Percentiles rank a stretch among this genome's conserved stretches.
Evolutionary conservation across 768 basidiomycete species (phyloP).

Genomic region (Mycena albidolilacea): DNA sequence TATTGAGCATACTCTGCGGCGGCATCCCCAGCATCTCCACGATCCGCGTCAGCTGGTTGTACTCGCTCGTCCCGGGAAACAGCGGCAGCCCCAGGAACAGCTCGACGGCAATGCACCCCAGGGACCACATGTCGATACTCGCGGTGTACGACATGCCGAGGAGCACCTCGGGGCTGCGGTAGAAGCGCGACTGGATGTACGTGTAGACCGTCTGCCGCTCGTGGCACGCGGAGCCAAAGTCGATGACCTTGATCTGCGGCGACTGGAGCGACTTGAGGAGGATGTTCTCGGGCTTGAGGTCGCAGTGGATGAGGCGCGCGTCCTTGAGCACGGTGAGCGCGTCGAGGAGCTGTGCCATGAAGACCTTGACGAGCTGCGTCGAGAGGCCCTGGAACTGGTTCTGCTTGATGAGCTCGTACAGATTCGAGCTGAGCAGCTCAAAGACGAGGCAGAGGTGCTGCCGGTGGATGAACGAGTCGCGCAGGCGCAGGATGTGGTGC

Average conservation of each 20-base stretch:
- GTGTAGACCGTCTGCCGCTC: slow-evolving; percentile 99
- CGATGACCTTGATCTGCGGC: slow-evolving; percentile 98
- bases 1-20: slow-evolving; percentile 93
- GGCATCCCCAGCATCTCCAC: slow-evolving; percentile 98
- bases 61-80: slow-evolving; percentile 99
- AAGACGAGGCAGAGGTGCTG: slow-evolving; percentile 98
- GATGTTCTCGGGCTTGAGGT: slow-evolving; percentile 99
- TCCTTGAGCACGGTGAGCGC: slow-evolving; percentile 94
- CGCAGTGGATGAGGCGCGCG: slow-evolving; percentile 96
- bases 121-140: slow-evolving; percentile 99
- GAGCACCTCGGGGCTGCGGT: slow-evolving; percentile 97
- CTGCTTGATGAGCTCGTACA: slow-evolving; percentile 99
- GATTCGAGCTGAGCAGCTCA: slow-evolving; percentile 95
- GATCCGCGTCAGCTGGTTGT: slow-evolving; percentile 97
- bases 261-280: slow-evolving; percentile 98
- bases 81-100: slow-evolving; percentile 96
- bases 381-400: slow-evolving; percentile 98
- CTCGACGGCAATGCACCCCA: slow-evolving; percentile 99
- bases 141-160: slow-evolving; percentile 95
- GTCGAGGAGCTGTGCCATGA: slow-evolving; percentile 96
- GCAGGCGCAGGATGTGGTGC: slow-evolving; percentile 95
- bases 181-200: slow-evolving; percentile 99
- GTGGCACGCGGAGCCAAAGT: slow-evolving; percentile 99
- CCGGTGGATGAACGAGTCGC: slow-evolving; percentile 97
- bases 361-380: slow-evolving; percentile 98